Base-by-base conservation (phyloP, 1,284 basidiomycete genomes). In the Melampsora abietis-canadensis region DNA sequence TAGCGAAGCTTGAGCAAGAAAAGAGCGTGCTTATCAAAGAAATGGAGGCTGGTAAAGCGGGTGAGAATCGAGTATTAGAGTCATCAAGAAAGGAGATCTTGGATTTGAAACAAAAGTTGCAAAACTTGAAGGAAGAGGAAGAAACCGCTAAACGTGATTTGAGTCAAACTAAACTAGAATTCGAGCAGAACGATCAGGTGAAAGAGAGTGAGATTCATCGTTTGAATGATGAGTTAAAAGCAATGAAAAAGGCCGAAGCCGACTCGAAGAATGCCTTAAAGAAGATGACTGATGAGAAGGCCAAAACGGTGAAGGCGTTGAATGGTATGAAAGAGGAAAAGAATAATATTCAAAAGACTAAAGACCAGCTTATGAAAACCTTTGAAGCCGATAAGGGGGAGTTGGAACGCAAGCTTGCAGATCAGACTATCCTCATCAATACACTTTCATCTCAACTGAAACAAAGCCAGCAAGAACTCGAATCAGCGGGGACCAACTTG, bases 101-200 rank as follows among this genome's bases (percentile, higher is more conserved):
- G 34, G 70, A 74, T 54, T 66, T 74, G 70, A 74, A 74, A 44
- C 70, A 74, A 21, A 74, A 74, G 63, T 59, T 74, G 27, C 48
- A 74, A 59, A 37, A 31, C 15, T 66, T 66, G 17, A 74, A 74
- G 37, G 51, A 74, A n/a, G 70, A 74, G 14, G 62, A 51, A 30
- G 70, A 74, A 24, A 31, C 48, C 19, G 48, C 31, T n/a, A 74
- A 66, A 54, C 70, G 65, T 21, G 70, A 74, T 40, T 31, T 74
- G 14, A 74, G 34, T 57, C 70, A 74, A 65, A 74, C 70, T 37
- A 74, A 74, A 46, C 31, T 54, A 6, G 70, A 65, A 51, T 74
- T 74, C 34, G 70, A 66, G 46, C 63, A 74, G 40, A 75, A 75
- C 48, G 72, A 75, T 67, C 57, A 62, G 7, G 65, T 67, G 19